phyloP scores from a whole-genome alignment of 169 alveolate species.

The Plasmodium knowlesi region DNA sequence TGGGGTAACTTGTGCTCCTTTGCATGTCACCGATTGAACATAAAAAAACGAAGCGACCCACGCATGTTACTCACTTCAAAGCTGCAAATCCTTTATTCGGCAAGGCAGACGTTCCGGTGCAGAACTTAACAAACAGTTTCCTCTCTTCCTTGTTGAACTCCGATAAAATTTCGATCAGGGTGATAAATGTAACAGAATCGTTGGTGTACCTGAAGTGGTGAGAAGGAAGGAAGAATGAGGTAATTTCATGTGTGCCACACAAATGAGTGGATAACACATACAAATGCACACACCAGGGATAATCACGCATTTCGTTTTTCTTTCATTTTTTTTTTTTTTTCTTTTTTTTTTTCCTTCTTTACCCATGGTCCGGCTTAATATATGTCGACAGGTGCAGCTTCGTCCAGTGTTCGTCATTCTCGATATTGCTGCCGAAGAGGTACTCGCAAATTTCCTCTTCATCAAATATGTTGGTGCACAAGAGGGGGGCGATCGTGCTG shows the following conservation, averaged over 20 bases:
- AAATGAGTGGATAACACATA: not conserved
- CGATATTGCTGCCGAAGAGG: slow-evolving; percentile 76
- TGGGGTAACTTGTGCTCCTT: not conserved
- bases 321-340: not conserved
- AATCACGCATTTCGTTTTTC: not conserved
- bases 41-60: not conserved
- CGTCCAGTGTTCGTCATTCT: slow-evolving; percentile 81
- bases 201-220: slow-evolving; percentile 74
- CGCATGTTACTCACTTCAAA: slow-evolving; percentile 84
- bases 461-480: slow-evolving; percentile 78
- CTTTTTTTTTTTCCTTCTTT: slow-evolving; percentile 30
- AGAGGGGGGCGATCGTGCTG: slow-evolving; percentile 79
- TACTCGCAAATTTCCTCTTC: slow-evolving; percentile 77
- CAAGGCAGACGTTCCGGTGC: slow-evolving; percentile 94
- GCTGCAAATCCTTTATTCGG: slow-evolving; percentile 95
- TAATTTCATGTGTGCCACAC: not conserved
- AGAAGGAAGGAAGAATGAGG: not conserved
- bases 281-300: not conserved
- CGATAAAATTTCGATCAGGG: slow-evolving; percentile 83
- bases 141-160: slow-evolving; percentile 83
- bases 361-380: slow-evolving; percentile 93
- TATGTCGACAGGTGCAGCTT: slow-evolving; percentile 83
- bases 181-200: slow-evolving; percentile 78
- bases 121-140: slow-evolving; percentile 88
- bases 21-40: not conserved